Evolutionary conservation across 169 alveolate genomes (phyloP).

Genomic region (Eimeria necatrix): DNA sequence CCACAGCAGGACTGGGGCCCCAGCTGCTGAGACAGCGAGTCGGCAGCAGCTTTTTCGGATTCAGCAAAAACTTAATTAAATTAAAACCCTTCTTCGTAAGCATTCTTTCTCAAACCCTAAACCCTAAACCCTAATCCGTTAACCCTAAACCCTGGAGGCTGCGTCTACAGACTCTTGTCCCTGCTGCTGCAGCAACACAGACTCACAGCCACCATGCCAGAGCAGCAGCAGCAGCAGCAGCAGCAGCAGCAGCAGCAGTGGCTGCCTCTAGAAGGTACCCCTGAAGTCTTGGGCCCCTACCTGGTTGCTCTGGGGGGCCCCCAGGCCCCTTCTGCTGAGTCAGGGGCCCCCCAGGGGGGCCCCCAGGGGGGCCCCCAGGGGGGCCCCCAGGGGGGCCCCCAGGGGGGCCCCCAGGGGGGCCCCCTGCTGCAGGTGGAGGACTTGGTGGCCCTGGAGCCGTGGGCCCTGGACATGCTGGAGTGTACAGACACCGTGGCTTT

Average conservation of each 20-base stretch:
- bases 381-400: neutral
- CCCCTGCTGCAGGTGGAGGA: slow-evolving; percentile 46
- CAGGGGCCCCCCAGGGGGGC: too few relatives aligned
- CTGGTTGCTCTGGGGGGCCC: slow-evolving; percentile 54
- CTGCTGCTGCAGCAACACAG: neutral
- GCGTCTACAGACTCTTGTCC: neutral
- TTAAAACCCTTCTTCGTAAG: too few relatives aligned
- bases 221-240: slow-evolving; percentile 20
- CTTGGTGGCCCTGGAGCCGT: slow-evolving; percentile 43
- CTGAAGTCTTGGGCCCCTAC: slow-evolving; percentile 55
- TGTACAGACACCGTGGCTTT: slow-evolving; percentile 44
- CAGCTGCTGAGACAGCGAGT: too few relatives aligned
- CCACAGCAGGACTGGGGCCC: neutral
- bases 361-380: too few relatives aligned
- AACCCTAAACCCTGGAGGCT: neutral
- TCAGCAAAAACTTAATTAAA: too few relatives aligned
- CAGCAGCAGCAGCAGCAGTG: slow-evolving; percentile 11
- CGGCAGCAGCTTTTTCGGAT: too few relatives aligned
- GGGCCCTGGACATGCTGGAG: slow-evolving; percentile 61
- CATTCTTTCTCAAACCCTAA: too few relatives aligned
- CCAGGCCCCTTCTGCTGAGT: neutral
- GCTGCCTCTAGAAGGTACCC: slow-evolving; percentile 68
- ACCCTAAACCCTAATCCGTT: too few relatives aligned
- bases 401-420: neutral
- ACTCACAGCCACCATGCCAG: too few relatives aligned